Percentiles rank a stretch among this genome's conserved stretches.
Evolutionary conservation across 441 rosid species (phyloP).

Genomic region (Brassica hybrid): DNA sequence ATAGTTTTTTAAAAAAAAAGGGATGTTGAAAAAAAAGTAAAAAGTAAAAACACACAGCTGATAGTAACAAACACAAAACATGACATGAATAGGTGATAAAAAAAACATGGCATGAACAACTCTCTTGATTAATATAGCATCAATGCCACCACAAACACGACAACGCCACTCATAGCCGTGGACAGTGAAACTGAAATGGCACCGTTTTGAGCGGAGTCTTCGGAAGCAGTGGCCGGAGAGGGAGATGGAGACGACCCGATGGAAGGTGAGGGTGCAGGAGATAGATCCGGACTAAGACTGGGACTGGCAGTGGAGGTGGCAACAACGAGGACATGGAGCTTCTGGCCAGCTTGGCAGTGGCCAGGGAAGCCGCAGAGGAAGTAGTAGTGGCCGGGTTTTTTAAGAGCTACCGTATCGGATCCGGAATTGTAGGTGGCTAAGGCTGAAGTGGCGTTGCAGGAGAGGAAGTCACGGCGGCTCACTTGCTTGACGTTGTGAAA

Average conservation of each 20-base stretch:
- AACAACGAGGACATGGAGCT: slow-evolving; percentile 10
- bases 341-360: slow-evolving; percentile 13
- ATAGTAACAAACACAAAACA: slow-evolving; percentile 3
- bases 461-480: slow-evolving; percentile 10
- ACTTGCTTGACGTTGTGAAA: slow-evolving; percentile 15
- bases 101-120: background rate
- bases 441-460: slow-evolving; percentile 8
- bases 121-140: background rate
- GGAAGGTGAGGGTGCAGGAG: background rate
- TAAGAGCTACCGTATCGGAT: slow-evolving; percentile 10
- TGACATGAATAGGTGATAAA: background rate
- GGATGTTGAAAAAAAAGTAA: background rate
- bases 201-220: slow-evolving; percentile 5
- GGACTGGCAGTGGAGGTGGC: background rate
- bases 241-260: slow-evolving; percentile 3
- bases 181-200: slow-evolving; percentile 6
- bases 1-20: background rate
- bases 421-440: slow-evolving; percentile 4
- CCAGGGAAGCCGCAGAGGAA: slow-evolving; percentile 10
- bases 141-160: slow-evolving; percentile 10
- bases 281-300: background rate
- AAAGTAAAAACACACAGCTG: slow-evolving; percentile 9
- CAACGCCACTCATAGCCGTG: slow-evolving; percentile 3
- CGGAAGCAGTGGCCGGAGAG: slow-evolving; percentile 8
- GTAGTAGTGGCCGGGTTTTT: slow-evolving; percentile 8